These are phyloP conservation scores for Russula emetica DNA, from an alignment of 768 basidiomycete species.

Conservation along the genomic window DNA sequence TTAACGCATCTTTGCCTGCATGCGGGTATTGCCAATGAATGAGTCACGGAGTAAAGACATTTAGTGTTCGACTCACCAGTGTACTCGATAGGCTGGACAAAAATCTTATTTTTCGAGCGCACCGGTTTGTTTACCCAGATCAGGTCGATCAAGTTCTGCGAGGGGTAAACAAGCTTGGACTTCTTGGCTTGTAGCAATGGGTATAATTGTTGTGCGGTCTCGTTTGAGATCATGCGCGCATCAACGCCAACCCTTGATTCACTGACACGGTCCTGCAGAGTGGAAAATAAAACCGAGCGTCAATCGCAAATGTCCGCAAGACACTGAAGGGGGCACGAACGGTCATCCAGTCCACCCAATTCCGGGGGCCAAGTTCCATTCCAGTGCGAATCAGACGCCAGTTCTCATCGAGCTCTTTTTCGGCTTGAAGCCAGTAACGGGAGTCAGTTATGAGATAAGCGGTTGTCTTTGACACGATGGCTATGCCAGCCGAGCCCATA, in stretches of 20 bases:
- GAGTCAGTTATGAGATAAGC: slow-evolving; percentile 80
- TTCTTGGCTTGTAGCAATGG: slow-evolving; percentile 48
- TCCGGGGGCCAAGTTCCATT: slow-evolving; percentile 48
- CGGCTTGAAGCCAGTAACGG: slow-evolving; percentile 79
- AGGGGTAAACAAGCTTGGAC: slow-evolving; percentile 72
- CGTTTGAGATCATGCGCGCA: slow-evolving; percentile 75
- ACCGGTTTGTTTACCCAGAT: slow-evolving; percentile 75
- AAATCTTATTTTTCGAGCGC: slow-evolving; percentile 61
- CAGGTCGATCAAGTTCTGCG: slow-evolving; percentile 79
- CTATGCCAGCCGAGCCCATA: slow-evolving; percentile 64
- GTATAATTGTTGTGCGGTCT: slow-evolving; percentile 59
- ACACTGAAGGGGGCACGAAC: slow-evolving; percentile 3
- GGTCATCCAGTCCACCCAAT: slow-evolving; percentile 75
- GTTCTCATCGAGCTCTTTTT: slow-evolving; percentile 62
- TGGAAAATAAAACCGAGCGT: neutral
- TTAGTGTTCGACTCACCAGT: slow-evolving; percentile 42
- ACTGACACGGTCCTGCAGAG: slow-evolving; percentile 39
- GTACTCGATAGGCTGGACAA: slow-evolving; percentile 66
- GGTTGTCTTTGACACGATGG: slow-evolving; percentile 57
- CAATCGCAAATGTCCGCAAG: neutral
- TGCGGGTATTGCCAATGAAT: neutral
- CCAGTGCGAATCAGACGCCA: slow-evolving; percentile 69
- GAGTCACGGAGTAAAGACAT: neutral
- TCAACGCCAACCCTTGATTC: slow-evolving; percentile 71
- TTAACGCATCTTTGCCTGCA: slow-evolving; percentile 53